These are phyloP conservation scores for Heritiera littoralis DNA, from an alignment of 345 rosid species.

Conservation along the genomic window DNA sequence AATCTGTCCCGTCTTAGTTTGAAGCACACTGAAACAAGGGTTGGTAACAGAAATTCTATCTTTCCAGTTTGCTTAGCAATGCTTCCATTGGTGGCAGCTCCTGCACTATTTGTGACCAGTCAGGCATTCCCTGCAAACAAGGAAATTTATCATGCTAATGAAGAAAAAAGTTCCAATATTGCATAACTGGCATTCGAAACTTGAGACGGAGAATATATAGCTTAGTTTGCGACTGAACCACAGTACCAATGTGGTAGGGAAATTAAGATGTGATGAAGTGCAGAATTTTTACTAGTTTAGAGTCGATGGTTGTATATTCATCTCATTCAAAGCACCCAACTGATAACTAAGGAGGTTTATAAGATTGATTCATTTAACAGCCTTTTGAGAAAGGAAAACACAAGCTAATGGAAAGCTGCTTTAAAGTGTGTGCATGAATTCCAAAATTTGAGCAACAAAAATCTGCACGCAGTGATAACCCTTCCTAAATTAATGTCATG, in stretches of 20 bases:
- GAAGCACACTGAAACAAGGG: background rate
- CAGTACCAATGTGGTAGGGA: background rate
- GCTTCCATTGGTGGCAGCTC: conserved; percentile 86
- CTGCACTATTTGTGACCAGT: conserved; percentile 73
- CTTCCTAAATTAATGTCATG: background rate
- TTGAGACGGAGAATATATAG: background rate
- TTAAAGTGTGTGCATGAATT: background rate
- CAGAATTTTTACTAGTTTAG: background rate
- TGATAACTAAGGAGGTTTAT: background rate
- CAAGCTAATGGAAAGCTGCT: background rate
- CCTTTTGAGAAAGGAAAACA: background rate
- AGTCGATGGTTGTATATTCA: background rate
- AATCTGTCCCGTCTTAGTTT: background rate
- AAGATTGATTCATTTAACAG: background rate
- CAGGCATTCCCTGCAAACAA: conserved; percentile 77
- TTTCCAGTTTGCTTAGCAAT: conserved; percentile 81
- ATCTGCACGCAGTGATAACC: background rate
- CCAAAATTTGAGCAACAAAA: background rate
- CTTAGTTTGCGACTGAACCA: background rate
- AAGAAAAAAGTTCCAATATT: background rate
- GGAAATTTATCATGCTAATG: background rate
- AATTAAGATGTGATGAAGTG: background rate
- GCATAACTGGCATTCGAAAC: background rate
- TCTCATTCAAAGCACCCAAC: background rate
- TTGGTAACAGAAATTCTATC: conserved; percentile 39